Evolutionary conservation across 148 eudicot genomes (phyloP).

Genomic region (Talinum fruticosum): DNA sequence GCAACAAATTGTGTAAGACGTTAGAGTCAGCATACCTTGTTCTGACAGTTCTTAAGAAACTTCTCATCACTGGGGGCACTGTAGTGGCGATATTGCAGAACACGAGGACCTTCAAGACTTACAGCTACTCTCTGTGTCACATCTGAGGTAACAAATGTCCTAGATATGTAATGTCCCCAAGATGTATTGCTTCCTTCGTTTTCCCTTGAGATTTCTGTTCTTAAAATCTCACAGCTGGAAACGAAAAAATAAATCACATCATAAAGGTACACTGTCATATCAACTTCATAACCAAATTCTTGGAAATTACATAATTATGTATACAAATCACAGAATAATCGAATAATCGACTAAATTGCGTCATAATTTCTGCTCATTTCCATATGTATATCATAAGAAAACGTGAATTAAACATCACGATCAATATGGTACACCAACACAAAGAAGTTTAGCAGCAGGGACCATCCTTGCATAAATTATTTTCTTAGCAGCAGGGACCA

Average conservation of each 20-base stretch:
- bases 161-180: constrained; percentile 12
- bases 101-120: constrained; percentile 16
- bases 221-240: constrained; percentile 32
- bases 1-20: not conserved
- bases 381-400: too few relatives aligned
- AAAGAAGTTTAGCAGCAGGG: too few relatives aligned
- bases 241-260: not conserved
- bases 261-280: not conserved
- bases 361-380: not conserved
- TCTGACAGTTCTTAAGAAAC: not conserved
- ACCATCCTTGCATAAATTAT: too few relatives aligned
- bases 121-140: constrained; percentile 10
- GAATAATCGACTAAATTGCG: not conserved
- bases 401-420: too few relatives aligned
- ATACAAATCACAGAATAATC: not conserved
- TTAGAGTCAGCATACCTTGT: constrained; percentile 23
- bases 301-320: not conserved
- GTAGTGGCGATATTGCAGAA: constrained; percentile 26
- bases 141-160: constrained; percentile 16
- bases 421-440: too few relatives aligned
- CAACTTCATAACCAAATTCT: not conserved
- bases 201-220: constrained; percentile 16
- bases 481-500: too few relatives aligned
- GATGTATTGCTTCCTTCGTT: constrained; percentile 16
- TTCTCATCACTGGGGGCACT: constrained; percentile 27